Base-by-base conservation (phyloP, 257 asterid species). In the Salvia rosmarinus region DNA sequence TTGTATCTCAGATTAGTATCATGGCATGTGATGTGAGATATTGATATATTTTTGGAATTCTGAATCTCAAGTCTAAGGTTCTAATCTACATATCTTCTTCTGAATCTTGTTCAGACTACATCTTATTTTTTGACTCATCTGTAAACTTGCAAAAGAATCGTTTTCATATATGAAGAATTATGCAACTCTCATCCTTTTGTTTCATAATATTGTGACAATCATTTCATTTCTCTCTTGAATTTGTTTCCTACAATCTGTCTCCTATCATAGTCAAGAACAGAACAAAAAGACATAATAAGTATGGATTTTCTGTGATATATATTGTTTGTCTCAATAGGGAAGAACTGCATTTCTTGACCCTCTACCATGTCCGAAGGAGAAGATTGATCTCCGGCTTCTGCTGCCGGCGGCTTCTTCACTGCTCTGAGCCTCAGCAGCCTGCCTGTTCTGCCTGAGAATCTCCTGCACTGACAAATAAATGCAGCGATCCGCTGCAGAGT, bases 341-440 rank as follows among this genome's bases (percentile, higher is more conserved):
- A 86, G 84, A 83, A 88, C 80, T 44, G 94, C 76, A 54, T 79
- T 85, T 80, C 79, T 85, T 3, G 96, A 80, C 57, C 88, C 90
- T 78, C 86, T 77, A 23, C 90, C 89, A 4, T 85, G 86, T 61
- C 96, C 91, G 37, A 89, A 86, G 0, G 96, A 92, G 67, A 90
- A 89, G 17, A 86, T 75, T 12, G 92, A 83, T 47, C 92, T 89
- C 64, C 82, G 69, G 64, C 87, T 82, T 79, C 94, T 89, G 80
- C 94, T 82, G 47, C 91, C 85, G 57, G 90, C 84, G 57, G 84
- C 60, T 66, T 78, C 95, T 20, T 75, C 94, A 69, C 23, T 82
- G 76, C 58, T 73, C 52, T 77, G 79, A 46, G 68, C 47, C 74
- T 77, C 89, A 28, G 59, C 57, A 1, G 50, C 25, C 19, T 71